Base-by-base conservation (phyloP, 176 grass and related monocot genomes). In the Alopecurus myosuroides region DNA sequence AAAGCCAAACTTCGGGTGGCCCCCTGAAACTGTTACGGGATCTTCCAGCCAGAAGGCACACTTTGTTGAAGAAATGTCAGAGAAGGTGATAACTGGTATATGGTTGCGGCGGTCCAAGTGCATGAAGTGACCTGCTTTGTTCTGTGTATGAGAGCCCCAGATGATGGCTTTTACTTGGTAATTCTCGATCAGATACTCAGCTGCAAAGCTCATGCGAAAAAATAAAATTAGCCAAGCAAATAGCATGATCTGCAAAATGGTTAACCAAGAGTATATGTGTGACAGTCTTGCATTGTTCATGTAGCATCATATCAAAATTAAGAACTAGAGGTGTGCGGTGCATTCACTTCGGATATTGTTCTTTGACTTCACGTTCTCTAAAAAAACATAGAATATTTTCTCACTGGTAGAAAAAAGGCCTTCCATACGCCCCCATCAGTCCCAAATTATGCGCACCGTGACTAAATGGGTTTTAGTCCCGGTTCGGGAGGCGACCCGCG, bases 131-230 rank as follows among this genome's bases (percentile, higher is more conserved):
- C 70, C 79, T 7, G 49, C 34, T 55, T 84, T 85, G 69, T 25
- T n/a, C 3, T 82, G 83, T 10, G 74, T 86, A 11, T 12, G 5
- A 3, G 85, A 81, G 6, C 6, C 70, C 13, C 91, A 87, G 11
- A 94, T 83, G 66, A 87, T 81, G 23, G 77, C 84, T 7, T 74
- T 81, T 33, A 78, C 87, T 18, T 77, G 50, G 13, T 14, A 42
- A 41, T 90, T 85, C 52, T 82, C 85, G 49, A 90, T 18, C 13
- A 90, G 62, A 39, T 87, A 88, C 30, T 90, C 33, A 2, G 77
- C 91, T 93, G 76, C 45, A 41, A 26, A 44, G 39, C 68, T 44
- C 17, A 64, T 19, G 34, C 3, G 62, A 0, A 76, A 35, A 35
- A 26, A 42, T 2, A 9, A 9, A 69, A 55, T 36, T 44, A 70